Base-by-base conservation (phyloP, 208 protist genomes). In the Porcisia deanei region DNA sequence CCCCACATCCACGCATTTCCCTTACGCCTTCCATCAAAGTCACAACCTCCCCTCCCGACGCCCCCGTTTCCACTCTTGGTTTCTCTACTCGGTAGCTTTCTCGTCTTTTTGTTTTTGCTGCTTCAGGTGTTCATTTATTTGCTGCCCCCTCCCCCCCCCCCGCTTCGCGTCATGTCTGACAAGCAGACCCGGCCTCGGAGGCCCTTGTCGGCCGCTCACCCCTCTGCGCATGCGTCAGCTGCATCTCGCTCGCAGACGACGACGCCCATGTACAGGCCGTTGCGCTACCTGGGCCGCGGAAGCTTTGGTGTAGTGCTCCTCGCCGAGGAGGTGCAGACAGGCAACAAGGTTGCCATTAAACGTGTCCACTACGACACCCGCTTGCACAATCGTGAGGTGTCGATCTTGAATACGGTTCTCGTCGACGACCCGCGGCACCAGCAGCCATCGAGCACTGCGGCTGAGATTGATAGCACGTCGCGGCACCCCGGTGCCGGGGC, bases 331-430 rank as follows among this genome's bases (percentile, higher is more conserved):
- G 57, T 75, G 47, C 88, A 96, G 55, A 98, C 94, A 10, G 89
- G 91, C 49, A 89, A 98, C 61, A 71, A 85, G 20, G 97, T 99
- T 20, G 99, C 99, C 57, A 98, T 99, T 70, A 99, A 99, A 79
- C 98, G 98, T 73, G 98, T 99, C 41, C 87, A 99, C 54, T 95
- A 99, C 80, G 98, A 99, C 82, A 87, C 93, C 41, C 85, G 98
- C n/a, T 98, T 98, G 71, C 99, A 98, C 84, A 99, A 99, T 81
- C 91, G 99, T 63, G 99, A 99, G 82, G 88, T 99, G 18, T 77
- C 95, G 63, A 99, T 99, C 22, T 98, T 99, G 91, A 88, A 95
- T n/a, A 83, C 96, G 55, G 71, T 89, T 45, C 81, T 91, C 16
- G 75, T 79, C 2, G 76, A 81, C 22, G 61, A 41, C 3, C 34